Conservation (phyloP, 805 yeast genomes). For the Candida jianshihensis region DNA sequence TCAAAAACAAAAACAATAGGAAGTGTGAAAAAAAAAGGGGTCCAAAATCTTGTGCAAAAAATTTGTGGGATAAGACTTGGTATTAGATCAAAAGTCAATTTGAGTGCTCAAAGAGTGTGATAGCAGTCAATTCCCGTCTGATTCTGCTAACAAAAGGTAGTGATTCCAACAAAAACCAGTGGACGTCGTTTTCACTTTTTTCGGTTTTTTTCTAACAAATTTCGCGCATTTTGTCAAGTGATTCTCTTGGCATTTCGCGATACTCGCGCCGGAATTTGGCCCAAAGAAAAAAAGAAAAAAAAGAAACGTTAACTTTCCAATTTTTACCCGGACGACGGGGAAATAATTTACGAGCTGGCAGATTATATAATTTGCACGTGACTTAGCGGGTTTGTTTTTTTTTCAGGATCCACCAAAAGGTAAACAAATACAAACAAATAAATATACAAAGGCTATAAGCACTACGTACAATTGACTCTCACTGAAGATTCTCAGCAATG, state of each 20-base stretch:
- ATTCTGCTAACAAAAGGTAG: neutral
- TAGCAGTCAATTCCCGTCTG: neutral
- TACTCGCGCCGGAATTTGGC: no score
- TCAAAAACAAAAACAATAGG: no score
- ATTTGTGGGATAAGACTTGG: no score
- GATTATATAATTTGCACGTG: no score
- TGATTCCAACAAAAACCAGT: neutral
- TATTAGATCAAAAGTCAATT: no score
- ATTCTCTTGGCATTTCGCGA: neutral
- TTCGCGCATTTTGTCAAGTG: neutral
- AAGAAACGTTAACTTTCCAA: neutral
- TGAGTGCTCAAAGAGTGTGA: no score
- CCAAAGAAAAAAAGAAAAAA: no score
- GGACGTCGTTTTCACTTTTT: neutral
- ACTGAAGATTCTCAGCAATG: conserved; percentile 10
- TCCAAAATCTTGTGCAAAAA: no score
- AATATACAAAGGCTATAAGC: neutral
- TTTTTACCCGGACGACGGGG: neutral
- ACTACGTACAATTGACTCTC: no score
- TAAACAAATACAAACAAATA: neutral
- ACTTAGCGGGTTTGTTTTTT: no score
- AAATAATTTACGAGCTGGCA: no score
- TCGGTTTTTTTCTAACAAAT: neutral
- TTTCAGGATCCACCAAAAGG: neutral
- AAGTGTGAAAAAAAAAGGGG: no score